Evolutionary conservation across 1,139 yeast genomes (phyloP), one percentile per base, ranked within the genome.

Genomic region (Debaryomyces sp.): DNA sequence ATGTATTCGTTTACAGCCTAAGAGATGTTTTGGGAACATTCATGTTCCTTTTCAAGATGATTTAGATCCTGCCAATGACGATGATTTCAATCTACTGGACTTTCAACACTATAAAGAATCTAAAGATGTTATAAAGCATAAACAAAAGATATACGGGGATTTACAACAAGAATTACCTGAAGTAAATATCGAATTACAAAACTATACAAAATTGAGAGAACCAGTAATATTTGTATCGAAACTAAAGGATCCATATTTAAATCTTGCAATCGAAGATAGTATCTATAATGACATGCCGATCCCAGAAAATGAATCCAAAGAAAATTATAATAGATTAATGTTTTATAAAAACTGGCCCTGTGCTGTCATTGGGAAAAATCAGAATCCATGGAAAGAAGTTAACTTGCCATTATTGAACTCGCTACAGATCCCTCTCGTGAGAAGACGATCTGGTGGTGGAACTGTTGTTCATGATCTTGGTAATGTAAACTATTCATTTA

Each of bases 391-490:
- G 92, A 81, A 84, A 50, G 99, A 94, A 62, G 80, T 86, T 29
- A 87, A 89, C 59, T 53, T 94, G 4, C 80, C 84, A 0, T 60
- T 82, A n/a, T 69, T 89, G 9, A 71, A 77, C 6, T 60, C 75
- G 0, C 65, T 81, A 10, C 73, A 75, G 1, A 76, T 89, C n/a
- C 94, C 96, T 0, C 64, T 92, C 10, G 66, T 95, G 3, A 73
- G 99, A 55, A 74, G 99, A 50, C 73, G 80, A 43, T 87, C 96
- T 1, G 99, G 99, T 1, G 99, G 99, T 1, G 99, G 99, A 0
- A 84, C 98, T 0, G 99, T 95, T 0, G 96, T 91, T 9, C 99
- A 95, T 63, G 99, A 94, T 66, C 59, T 77, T n/a, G 97, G 98
- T 0, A 95, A 95, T 60, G 84, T 87, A 21, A 95, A 95, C 62